These are phyloP conservation scores for Centrapalus pauciflorus DNA, from an alignment of 129 eudicot genomes.

Conservation along the genomic window DNA sequence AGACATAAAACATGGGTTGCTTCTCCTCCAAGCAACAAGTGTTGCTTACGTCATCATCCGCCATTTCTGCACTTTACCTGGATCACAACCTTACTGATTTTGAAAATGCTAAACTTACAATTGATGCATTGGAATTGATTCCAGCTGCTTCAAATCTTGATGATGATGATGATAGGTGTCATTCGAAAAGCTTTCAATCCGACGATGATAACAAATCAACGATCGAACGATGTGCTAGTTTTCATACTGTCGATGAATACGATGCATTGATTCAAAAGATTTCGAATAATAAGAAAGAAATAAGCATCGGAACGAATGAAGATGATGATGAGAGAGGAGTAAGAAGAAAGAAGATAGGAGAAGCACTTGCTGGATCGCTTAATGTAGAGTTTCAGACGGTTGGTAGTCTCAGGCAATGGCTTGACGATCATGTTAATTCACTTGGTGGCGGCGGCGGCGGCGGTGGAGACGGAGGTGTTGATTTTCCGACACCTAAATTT, in stretches of 20 bases:
- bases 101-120: too few species aligned
- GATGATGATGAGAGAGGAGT: not conserved
- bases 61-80: too few species aligned
- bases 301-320: not conserved
- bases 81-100: too few species aligned
- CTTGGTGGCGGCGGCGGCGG: not conserved
- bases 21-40: too few species aligned
- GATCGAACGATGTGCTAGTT: not conserved
- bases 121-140: too few species aligned
- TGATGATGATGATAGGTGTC: too few species aligned
- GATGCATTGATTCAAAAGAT: slow-evolving; percentile 10
- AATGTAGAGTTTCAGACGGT: slow-evolving; percentile 22
- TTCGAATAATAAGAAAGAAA: not conserved
- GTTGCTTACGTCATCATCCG: too few species aligned
- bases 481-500: not conserved
- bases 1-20: too few species aligned
- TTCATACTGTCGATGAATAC: slow-evolving; percentile 18
- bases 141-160: too few species aligned
- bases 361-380: too few species aligned
- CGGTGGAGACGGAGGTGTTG: not conserved
- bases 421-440: too few species aligned
- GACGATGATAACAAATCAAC: not conserved
- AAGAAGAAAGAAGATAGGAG: not conserved
- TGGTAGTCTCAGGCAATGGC: slow-evolving; percentile 26
- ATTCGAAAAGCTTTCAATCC: too few species aligned